A percentile compares a stretch with the other conserved stretches of the same genome.
phyloP scores from a whole-genome alignment of 371 early-diverging fungal genomes.

The Actinomucor elegans region DNA sequence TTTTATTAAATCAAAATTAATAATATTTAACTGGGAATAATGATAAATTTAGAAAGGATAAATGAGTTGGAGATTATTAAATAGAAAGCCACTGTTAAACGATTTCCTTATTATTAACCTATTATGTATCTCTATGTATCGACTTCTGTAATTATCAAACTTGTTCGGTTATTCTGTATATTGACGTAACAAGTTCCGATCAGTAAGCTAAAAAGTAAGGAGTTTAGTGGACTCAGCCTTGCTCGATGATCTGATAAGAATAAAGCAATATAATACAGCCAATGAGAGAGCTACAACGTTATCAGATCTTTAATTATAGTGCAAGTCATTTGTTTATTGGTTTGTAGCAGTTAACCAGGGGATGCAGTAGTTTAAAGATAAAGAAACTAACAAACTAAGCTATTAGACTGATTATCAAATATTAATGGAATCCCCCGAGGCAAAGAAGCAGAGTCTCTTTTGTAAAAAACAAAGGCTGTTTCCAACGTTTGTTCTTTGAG shows the following conservation, averaged over 20 bases:
- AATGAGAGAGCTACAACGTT: neutral
- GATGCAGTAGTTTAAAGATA: neutral
- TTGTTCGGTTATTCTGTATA: too few relatives aligned
- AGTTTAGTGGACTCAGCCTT: neutral
- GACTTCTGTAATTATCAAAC: too few relatives aligned
- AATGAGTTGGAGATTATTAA: too few relatives aligned
- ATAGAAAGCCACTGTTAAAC: too few relatives aligned
- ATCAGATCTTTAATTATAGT: neutral
- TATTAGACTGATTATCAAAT: neutral
- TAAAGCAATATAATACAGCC: too few relatives aligned
- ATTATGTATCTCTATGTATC: too few relatives aligned
- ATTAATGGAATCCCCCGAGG: slow-evolving; percentile 2
- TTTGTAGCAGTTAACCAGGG: neutral
- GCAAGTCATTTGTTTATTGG: neutral
- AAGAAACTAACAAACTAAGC: neutral
- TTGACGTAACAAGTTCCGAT: too few relatives aligned
- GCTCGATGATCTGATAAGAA: slow-evolving; percentile 1
- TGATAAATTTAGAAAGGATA: too few relatives aligned
- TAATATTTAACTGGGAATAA: too few relatives aligned
- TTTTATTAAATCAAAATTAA: too few relatives aligned
- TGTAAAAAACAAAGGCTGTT: neutral
- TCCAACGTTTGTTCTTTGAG: neutral
- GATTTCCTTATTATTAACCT: too few relatives aligned
- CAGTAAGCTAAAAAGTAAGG: too few relatives aligned
- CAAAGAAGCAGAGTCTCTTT: slow-evolving; percentile 3